Base-by-base conservation (phyloP, 164 flowering plant species). In the Dillenia turbinata region DNA sequence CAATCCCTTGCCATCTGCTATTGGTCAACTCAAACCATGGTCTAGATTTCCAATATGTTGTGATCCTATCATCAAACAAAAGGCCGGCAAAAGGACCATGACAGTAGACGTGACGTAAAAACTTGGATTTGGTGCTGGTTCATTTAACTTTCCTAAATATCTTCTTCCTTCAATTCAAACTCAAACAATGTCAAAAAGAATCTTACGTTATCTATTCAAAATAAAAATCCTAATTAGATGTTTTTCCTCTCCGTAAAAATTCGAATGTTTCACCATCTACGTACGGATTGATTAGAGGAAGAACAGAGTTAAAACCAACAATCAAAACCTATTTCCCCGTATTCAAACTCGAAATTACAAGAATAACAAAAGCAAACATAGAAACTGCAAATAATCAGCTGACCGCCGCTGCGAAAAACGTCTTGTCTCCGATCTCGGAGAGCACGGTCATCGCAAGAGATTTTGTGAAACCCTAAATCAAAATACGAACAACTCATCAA, bases 351-450 rank as follows among this genome's bases (percentile, higher is more conserved):
- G 15, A 12, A 24, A 63, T 47, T 9, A 54, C 26, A 45, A 5
- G 22, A 10, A 43, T 22, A 51, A 9, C 49, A 57, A 15, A 5
- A 60, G 13, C 13, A 10, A 61, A 43, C 22, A 9, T 2, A 22
- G 15, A 46, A 16, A 43, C 2, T 59, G 14, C 1, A 50, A n/a
- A 47, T 47, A 61, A 49, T 16, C n/a, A 12, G 62, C 88, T 78
- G 60, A 91, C 97, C 68, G 97, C 96, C 33, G 97, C 97, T 9
- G 94, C 94, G 58, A 92, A 83, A 60, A 92, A 92, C 6, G 97
- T 92, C 79, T 92, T 89, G 82, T 92, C 97, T 22, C 97, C 97
- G 69, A 92, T 92, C 81, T 92, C 97, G 3, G 97, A 92, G 9
- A 92, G 79, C 49, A 92, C 83, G 2, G 96, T 91, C 96, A 91